A percentile compares a stretch with the other conserved stretches of the same genome.
Evolutionary conservation across 495 filamentous ascomycete species (phyloP).

Genomic region (Penicillium daleae): DNA sequence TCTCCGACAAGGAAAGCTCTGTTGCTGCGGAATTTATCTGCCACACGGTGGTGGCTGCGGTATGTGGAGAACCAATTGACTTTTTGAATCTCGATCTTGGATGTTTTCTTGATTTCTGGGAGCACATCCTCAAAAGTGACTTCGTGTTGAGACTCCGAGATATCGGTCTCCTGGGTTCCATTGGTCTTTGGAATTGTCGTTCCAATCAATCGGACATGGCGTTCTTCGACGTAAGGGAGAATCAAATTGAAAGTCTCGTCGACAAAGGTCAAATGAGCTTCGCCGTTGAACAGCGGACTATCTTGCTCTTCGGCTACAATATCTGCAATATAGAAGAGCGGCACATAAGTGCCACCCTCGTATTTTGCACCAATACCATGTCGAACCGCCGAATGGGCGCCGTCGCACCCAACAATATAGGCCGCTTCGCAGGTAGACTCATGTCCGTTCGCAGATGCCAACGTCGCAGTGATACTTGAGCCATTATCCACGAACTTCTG

Average conservation of each 20-base stretch:
- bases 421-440: constrained; percentile 32
- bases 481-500: constrained; percentile 32
- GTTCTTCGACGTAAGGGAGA: constrained; percentile 29
- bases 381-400: constrained; percentile 40
- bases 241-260: constrained; percentile 34
- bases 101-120: constrained; percentile 21
- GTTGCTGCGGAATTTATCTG: constrained; percentile 32
- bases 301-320: constrained; percentile 30
- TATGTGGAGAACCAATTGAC: constrained; percentile 44
- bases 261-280: constrained; percentile 36
- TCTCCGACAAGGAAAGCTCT: constrained; percentile 44
- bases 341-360: constrained; percentile 37
- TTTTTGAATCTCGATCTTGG: constrained; percentile 33
- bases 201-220: constrained; percentile 32
- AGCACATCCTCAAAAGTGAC: constrained; percentile 38
- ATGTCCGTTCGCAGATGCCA: constrained; percentile 17
- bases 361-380: constrained; percentile 31
- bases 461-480: constrained; percentile 31
- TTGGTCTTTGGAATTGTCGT: constrained; percentile 11
- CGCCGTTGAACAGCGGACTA: constrained; percentile 38
- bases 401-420: constrained; percentile 44
- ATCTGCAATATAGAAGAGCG: constrained; percentile 42
- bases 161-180: neutral
- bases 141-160: constrained; percentile 12
- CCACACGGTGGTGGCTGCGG: constrained; percentile 39